phyloP scores from a whole-genome alignment of 2,329 filamentous ascomycete species.

The Phyllosticta citrichinensis region DNA sequence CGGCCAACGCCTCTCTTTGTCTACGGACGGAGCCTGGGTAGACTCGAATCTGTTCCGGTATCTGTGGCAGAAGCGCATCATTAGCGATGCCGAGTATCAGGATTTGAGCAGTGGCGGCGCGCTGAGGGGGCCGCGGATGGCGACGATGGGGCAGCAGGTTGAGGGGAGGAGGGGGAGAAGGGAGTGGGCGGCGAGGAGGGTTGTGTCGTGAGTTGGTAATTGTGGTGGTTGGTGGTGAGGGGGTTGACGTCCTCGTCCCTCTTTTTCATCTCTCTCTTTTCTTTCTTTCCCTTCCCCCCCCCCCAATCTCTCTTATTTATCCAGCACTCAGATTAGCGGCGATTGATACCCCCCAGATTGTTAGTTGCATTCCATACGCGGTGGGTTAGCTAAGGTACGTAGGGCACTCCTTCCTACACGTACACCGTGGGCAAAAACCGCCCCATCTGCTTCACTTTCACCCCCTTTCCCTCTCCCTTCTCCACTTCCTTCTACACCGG shows the following conservation, averaged over 20 bases:
- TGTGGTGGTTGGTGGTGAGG: too few relatives aligned
- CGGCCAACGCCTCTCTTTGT: constrained; percentile 18
- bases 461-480: too few relatives aligned
- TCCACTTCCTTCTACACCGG: too few relatives aligned
- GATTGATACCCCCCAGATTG: too few relatives aligned
- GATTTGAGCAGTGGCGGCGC: constrained; percentile 24
- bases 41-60: constrained; percentile 22
- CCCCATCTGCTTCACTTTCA: too few relatives aligned
- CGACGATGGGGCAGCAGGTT: background rate
- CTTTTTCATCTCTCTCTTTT: too few relatives aligned
- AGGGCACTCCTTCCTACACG: too few relatives aligned
- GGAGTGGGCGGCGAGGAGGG: background rate
- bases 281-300: background rate
- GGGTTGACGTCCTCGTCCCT: too few relatives aligned
- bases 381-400: too few relatives aligned
- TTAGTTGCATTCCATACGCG: too few relatives aligned
- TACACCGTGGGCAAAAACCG: too few relatives aligned
- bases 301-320: background rate
- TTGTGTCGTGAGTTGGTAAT: background rate
- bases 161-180: background rate
- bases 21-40: constrained; percentile 12
- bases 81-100: constrained; percentile 23
- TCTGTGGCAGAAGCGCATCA: constrained; percentile 23
- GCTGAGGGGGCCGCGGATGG: background rate
- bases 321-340: too few relatives aligned